Base-by-base conservation (phyloP, 1,284 basidiomycete species). In the Marasmius oreades region DNA sequence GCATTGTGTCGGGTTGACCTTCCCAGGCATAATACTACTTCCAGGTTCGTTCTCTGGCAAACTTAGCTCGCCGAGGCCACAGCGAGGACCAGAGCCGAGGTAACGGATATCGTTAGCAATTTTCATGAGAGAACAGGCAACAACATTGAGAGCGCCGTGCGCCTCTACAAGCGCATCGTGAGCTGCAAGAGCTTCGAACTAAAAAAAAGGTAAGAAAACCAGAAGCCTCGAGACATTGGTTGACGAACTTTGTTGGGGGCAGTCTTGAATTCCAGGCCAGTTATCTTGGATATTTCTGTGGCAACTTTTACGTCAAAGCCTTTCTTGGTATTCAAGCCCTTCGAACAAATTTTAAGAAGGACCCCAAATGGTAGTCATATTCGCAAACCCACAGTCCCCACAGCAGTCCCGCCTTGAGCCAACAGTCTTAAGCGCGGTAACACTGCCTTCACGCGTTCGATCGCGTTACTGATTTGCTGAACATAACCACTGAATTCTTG, bases 401-500 rank as follows among this genome's bases (percentile, higher is more conserved):
- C 97, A 53, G 97, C 97, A 34, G 97, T 99, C 61, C 97, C 97
- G 65, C 97, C 97, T 75, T 99, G 97, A 31, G 97, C 97, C 55
- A 99, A 84, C 69, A 89, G 78, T 69, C 91, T 92, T 61, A 99
- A 72, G 57, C 96, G 88, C 52, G 96, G 95, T 59, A 99, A 73
- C 44, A 89, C 87, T 58, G 75, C 86, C 73, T 93, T 84, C 58
- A 95, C 82, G 50, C 97, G 87, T 51, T 85, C 90, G 61, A 99
- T 96, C 63, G 91, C 93, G 71, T 97, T 95, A 24, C 88, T 81
- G 51, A 99, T 70, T 73, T 99, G 97, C 71, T 95, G 92, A 22
- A 96, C 97, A 74, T 99, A 99, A 52, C 97, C 97, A 61, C 91
- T 93, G 75, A 99, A 99, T 76, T 99, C 97, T 77, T 99, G 97